A percentile compares a stretch with the other conserved stretches of the same genome.
phyloP scores from a whole-genome alignment of 2,329 filamentous ascomycete species.

The Cladosporium halotolerans region DNA sequence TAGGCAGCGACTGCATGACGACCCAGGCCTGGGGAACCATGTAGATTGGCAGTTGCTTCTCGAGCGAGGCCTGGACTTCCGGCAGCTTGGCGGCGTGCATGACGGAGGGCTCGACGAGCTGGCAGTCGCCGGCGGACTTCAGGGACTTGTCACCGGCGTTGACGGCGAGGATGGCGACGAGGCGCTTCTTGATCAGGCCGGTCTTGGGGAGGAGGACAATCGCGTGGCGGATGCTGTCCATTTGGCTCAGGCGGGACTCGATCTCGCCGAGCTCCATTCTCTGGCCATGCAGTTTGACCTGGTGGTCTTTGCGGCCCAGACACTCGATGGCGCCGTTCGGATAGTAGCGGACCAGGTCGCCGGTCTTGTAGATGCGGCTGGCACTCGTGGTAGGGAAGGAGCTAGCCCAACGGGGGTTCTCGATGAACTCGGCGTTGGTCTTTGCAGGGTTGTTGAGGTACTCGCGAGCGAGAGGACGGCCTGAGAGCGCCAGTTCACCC shows the following conservation, averaged over 20 bases:
- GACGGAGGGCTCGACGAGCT: slow-evolving; percentile 5
- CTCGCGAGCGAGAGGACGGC: slow-evolving; percentile 16
- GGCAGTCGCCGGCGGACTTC: background rate
- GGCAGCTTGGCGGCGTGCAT: slow-evolving; percentile 3
- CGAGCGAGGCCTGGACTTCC: slow-evolving; percentile 6
- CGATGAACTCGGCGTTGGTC: slow-evolving; percentile 9
- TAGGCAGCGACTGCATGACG: slow-evolving; percentile 5
- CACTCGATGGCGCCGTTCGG: slow-evolving; percentile 36
- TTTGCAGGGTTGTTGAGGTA: slow-evolving; percentile 14
- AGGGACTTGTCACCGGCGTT: slow-evolving; percentile 7
- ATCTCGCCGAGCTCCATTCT: slow-evolving; percentile 71
- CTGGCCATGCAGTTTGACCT: slow-evolving; percentile 72
- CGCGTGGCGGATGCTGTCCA: slow-evolving; percentile 11
- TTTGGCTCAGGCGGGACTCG: slow-evolving; percentile 46
- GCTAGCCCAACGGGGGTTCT: slow-evolving; percentile 2
- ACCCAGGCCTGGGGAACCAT: slow-evolving; percentile 13
- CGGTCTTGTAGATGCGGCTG: slow-evolving; percentile 16
- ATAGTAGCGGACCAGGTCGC: slow-evolving; percentile 19
- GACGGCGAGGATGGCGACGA: slow-evolving; percentile 3
- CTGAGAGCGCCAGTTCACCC: slow-evolving; percentile 17
- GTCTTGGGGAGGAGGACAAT: slow-evolving; percentile 12
- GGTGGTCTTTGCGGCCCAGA: slow-evolving; percentile 63
- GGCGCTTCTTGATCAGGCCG: slow-evolving; percentile 6
- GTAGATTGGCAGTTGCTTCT: slow-evolving; percentile 11
- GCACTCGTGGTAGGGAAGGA: slow-evolving; percentile 3